Evolutionary conservation across 371 early-diverging fungal species (phyloP).

Genomic region (Syncephalis plumigaleata): DNA sequence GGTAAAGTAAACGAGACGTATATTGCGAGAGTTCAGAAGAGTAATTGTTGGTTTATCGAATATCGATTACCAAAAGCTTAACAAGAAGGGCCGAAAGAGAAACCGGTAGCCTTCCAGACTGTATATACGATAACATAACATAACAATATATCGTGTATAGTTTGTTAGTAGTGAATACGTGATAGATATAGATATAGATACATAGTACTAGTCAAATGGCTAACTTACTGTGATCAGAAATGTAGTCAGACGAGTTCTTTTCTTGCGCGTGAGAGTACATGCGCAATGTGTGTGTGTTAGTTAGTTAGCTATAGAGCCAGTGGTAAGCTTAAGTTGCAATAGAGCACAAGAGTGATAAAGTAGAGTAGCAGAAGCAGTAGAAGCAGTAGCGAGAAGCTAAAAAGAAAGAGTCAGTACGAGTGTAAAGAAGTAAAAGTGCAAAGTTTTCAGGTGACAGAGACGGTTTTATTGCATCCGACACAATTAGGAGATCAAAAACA

Average conservation of each 20-base stretch:
- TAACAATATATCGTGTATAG: no score
- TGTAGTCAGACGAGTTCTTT: conserved; percentile 67
- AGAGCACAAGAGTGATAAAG: no score
- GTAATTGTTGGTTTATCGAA: conserved; percentile 6
- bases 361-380: no score
- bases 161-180: neutral
- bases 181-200: neutral
- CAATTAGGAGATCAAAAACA: no score
- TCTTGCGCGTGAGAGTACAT: conserved; percentile 71
- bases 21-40: neutral
- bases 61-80: neutral
- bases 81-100: no score
- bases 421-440: no score
- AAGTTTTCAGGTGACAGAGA: no score
- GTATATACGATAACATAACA: neutral
- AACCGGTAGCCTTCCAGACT: conserved; percentile 28
- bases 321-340: no score
- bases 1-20: neutral
- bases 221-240: conserved; percentile 55
- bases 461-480: no score
- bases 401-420: no score
- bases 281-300: neutral
- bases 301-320: neutral
- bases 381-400: no score
- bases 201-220: neutral